These are phyloP conservation scores for Penicillium janthinellum DNA, from an alignment of 2,329 filamentous ascomycete genomes.

Conservation along the genomic window DNA sequence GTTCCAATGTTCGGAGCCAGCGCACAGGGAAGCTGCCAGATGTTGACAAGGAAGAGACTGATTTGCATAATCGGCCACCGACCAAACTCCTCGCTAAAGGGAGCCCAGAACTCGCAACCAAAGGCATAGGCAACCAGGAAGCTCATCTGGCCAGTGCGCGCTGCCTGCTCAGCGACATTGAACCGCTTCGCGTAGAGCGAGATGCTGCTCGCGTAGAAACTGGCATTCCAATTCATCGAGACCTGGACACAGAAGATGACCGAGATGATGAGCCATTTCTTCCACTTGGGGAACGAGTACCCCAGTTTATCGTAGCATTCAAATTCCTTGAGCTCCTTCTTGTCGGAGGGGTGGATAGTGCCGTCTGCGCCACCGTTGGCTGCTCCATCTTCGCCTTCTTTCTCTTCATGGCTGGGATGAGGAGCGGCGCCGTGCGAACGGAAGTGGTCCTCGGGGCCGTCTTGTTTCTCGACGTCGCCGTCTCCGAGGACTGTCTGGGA, in stretches of 20 bases:
- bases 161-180: slow-evolving; percentile 65
- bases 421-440: slow-evolving; percentile 19
- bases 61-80: slow-evolving; percentile 73
- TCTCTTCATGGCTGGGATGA: slow-evolving; percentile 10
- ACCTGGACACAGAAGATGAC: slow-evolving; percentile 71
- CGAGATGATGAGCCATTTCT: slow-evolving; percentile 70
- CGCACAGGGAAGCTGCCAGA: slow-evolving; percentile 72
- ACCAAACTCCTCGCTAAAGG: slow-evolving; percentile 81
- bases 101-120: slow-evolving; percentile 84
- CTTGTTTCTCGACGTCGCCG: slow-evolving; percentile 25
- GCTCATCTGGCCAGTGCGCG: slow-evolving; percentile 71
- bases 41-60: slow-evolving; percentile 72
- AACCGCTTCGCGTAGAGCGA: slow-evolving; percentile 66
- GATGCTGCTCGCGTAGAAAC: slow-evolving; percentile 69
- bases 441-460: slow-evolving; percentile 10
- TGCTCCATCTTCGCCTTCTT: slow-evolving; percentile 10
- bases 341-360: slow-evolving; percentile 15
- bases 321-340: slow-evolving; percentile 49
- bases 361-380: slow-evolving; percentile 10
- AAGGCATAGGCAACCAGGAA: slow-evolving; percentile 80
- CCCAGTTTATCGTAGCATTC: slow-evolving; percentile 68
- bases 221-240: slow-evolving; percentile 78
- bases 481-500: slow-evolving; percentile 11
- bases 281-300: slow-evolving; percentile 61
- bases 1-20: slow-evolving; percentile 71